Evolutionary conservation across 2,329 filamentous ascomycete species (phyloP).

Genomic region (Chaetomiaceae sp.): DNA sequence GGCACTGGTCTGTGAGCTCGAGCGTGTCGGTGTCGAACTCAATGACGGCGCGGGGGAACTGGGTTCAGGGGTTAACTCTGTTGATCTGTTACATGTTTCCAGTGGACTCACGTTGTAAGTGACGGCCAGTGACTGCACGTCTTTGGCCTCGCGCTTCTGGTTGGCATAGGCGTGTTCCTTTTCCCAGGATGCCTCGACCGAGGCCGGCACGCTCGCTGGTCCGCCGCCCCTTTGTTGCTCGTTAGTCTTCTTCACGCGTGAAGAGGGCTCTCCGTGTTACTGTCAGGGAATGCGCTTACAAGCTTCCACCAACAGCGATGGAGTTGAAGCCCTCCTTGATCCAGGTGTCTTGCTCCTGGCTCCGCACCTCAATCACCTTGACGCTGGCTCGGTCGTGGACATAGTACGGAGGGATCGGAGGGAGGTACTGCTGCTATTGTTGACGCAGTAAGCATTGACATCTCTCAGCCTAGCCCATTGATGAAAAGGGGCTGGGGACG

Average conservation of each 20-base stretch:
- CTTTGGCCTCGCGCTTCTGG: background rate
- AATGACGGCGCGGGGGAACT: background rate
- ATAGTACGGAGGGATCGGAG: background rate
- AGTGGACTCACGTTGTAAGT: background rate
- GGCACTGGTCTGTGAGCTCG: background rate
- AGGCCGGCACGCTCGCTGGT: background rate
- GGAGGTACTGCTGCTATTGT: background rate
- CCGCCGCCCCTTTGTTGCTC: background rate
- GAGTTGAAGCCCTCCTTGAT: background rate
- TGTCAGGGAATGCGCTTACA: background rate
- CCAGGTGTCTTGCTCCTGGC: background rate
- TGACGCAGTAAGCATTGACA: background rate
- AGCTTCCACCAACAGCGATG: background rate
- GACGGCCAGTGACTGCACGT: background rate
- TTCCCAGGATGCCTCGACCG: background rate
- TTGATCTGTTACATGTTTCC: background rate
- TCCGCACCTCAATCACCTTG: background rate
- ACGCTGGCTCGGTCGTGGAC: background rate
- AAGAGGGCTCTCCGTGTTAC: too few species aligned
- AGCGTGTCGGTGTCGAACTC: background rate
- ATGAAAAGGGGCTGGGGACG: background rate
- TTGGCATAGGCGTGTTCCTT: background rate
- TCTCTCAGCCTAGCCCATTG: background rate
- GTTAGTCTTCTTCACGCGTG: too few species aligned
- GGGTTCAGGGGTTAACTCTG: background rate